Percentiles rank a stretch among this genome's conserved stretches.
These are phyloP conservation scores for Xylariaceae sp. DNA, from an alignment of 2,329 filamentous ascomycete species.

Conservation along the genomic window DNA sequence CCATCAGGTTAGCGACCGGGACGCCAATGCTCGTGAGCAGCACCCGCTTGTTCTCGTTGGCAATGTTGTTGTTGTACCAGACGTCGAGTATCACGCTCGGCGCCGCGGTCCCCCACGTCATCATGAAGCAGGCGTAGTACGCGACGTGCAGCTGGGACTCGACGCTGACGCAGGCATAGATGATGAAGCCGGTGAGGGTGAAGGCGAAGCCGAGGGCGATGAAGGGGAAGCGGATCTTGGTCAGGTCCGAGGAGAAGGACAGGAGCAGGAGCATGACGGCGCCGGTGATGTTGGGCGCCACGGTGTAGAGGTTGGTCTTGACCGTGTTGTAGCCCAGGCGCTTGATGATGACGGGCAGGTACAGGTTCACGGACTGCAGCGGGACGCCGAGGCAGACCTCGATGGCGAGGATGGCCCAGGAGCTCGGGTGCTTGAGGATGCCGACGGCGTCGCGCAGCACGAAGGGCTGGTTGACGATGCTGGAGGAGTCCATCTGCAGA, in stretches of 20 bases:
- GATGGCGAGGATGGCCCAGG: conserved; percentile 45
- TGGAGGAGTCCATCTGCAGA: conserved; percentile 69
- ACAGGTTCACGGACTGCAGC: conserved; percentile 49
- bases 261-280: conserved; percentile 67
- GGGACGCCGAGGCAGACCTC: conserved; percentile 56
- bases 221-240: conserved; percentile 65
- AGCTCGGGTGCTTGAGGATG: conserved; percentile 45
- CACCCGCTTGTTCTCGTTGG: conserved; percentile 67
- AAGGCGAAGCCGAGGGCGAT: conserved; percentile 68
- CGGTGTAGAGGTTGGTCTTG: conserved; percentile 73
- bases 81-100: conserved; percentile 35
- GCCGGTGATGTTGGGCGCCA: conserved; percentile 72
- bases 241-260: conserved; percentile 64
- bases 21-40: conserved; percentile 67
- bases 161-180: conserved; percentile 68
- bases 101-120: conserved; percentile 73
- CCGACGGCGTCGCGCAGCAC: conserved; percentile 44
- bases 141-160: conserved; percentile 55
- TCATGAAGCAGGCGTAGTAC: conserved; percentile 75
- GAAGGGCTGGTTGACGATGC: conserved; percentile 49
- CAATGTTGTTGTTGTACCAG: conserved; percentile 80
- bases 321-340: conserved; percentile 43
- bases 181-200: conserved; percentile 72
- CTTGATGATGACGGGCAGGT: conserved; percentile 49
- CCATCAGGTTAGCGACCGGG: conserved; percentile 72